Evolutionary conservation across 2,329 filamentous ascomycete genomes (phyloP), one percentile per base, ranked within the genome.

Genomic region (Orbilia ellipsospora): DNA sequence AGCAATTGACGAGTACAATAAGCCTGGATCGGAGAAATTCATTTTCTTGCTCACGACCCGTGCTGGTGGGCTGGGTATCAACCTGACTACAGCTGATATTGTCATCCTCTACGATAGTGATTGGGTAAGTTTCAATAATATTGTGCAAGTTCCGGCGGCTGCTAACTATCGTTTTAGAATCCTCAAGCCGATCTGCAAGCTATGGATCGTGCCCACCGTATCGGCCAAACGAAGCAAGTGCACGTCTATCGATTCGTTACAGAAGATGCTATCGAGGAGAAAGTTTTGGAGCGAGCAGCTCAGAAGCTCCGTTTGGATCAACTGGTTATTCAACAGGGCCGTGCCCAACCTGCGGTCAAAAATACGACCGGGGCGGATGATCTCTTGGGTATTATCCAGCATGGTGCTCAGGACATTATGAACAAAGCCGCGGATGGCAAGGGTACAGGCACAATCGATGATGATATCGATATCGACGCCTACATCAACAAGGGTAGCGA

Each of bases 1-100:
- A 23, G 95, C 94, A 50, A 99, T 99, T 80, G 95, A 99, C 80
- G 94, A 98, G 10, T 99, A 99, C 87, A 99, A 99, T 85, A 96
- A 92, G 83, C 91, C 93, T 2, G 93, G 87, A 0, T 98, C 95
- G 0, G 95, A 99, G 81, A 97, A 97, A 83, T 99, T 98, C 79
- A 87, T 99, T 72, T 99, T 99, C 83, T 85, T 99, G 77, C 86
- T 99, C 54, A 99, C 95, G 0, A 99, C 95, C 45, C 90, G 95
- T 83, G 95, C 95, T 69, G 95, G 95, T 85, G 95, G 95, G 80
- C 84, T 99, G 65, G 95, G 95, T 80, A 99, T 99, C 85, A 99
- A 99, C 82, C 85, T 99, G 81, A 99, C 95, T 0, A 90, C 88
- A 75, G 95, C 95, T 67, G 95, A 99, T 80, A 97, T 98, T 80